Conservation (phyloP, 495 filamentous ascomycete species). For the Podospora sp. region DNA sequence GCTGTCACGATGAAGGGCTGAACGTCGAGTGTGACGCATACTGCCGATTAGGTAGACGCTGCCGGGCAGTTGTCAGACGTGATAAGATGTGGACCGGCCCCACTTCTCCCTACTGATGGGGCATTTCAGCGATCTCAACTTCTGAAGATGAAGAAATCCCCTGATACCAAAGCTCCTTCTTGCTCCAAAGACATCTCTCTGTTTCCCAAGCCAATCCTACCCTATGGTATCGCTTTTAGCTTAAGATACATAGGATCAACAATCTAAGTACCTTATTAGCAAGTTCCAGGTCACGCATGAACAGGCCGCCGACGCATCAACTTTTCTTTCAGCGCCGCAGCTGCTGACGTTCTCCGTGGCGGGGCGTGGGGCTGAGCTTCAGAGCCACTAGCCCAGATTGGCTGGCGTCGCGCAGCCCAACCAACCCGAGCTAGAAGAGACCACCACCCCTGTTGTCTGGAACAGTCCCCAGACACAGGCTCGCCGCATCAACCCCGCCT, state of each 20-base stretch:
- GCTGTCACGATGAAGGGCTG: neutral
- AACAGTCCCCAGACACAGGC: slow-evolving; percentile 32
- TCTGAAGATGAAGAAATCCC: neutral
- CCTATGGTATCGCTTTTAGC: neutral
- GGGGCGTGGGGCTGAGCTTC: slow-evolving; percentile 11
- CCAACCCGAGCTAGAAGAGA: neutral
- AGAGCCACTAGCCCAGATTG: neutral
- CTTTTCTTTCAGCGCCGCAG: slow-evolving; percentile 5
- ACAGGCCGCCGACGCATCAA: neutral
- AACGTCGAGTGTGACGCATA: slow-evolving; percentile 13
- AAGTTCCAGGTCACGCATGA: neutral
- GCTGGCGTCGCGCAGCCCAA: slow-evolving; percentile 1
- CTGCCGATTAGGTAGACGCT: neutral
- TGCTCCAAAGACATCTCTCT: neutral
- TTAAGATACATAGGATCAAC: neutral
- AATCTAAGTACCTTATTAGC: neutral
- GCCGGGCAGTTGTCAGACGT: neutral
- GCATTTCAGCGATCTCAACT: neutral
- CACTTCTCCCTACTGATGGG: neutral
- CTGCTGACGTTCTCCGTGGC: slow-evolving; percentile 18
- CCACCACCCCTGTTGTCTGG: slow-evolving; percentile 21
- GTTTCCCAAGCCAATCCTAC: neutral
- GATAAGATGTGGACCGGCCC: slow-evolving; percentile 12
- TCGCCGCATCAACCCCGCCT: slow-evolving; percentile 25
- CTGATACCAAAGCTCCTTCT: neutral